Conservation (phyloP, 179 eudicot genomes). For the Spinacia oleracea region DNA sequence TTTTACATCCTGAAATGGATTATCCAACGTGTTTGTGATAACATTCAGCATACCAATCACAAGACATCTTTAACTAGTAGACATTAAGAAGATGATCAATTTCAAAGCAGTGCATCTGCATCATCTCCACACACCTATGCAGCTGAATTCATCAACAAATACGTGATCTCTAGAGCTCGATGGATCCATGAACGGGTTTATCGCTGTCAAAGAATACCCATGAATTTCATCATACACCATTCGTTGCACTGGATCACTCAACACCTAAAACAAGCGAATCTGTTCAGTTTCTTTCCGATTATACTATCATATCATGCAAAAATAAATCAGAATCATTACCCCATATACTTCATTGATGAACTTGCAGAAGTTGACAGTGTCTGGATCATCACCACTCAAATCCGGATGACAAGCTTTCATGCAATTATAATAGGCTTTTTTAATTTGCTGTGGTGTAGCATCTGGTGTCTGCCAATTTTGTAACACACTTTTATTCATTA, state of each 20-base stretch:
- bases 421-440: constrained; percentile 92
- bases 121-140: constrained; percentile 61
- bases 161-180: constrained; percentile 74
- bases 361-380: constrained; percentile 85
- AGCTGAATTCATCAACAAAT: constrained; percentile 96
- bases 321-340: constrained; percentile 36
- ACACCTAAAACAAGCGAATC: constrained; percentile 45
- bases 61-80: neutral
- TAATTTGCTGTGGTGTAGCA: constrained; percentile 90
- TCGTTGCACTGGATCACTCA: constrained; percentile 94
- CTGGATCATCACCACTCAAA: constrained; percentile 86
- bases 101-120: neutral
- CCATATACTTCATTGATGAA: constrained; percentile 89
- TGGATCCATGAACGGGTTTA: constrained; percentile 83
- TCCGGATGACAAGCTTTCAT: constrained; percentile 99
- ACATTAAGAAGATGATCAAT: neutral
- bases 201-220: constrained; percentile 88
- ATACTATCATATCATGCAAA: neutral
- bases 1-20: constrained; percentile 70
- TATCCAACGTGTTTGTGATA: neutral
- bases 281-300: neutral
- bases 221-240: constrained; percentile 93
- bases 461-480: constrained; percentile 51
- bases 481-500: neutral
- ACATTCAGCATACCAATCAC: neutral